Evolutionary conservation across 1,284 basidiomycete species (phyloP), one percentile per base, ranked within the genome.

Genomic region (Fomitopsis schrenkii): DNA sequence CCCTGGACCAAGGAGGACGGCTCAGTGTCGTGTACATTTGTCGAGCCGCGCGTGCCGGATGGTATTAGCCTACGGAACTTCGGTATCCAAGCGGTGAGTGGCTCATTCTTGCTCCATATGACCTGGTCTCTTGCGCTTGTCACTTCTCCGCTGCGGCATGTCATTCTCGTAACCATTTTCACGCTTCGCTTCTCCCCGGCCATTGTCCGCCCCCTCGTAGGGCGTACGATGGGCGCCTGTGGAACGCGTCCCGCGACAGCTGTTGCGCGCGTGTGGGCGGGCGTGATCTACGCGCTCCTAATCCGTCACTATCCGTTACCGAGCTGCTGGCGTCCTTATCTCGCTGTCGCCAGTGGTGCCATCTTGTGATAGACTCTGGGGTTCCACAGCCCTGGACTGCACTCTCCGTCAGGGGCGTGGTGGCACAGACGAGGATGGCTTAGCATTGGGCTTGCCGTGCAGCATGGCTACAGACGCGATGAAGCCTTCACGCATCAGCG

Each of bases 41-140:
- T 86, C 45, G 84, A 87, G 35, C 80, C 83, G 15, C 79, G 79
- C 58, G 85, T 91, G 57, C 89, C 91, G 5, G 84, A 88, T 64
- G 88, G 90, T 15, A 90, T 91, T 62, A 88, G 85, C 64, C 75
- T 91, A 67, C 77, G 91, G 66, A 93, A 93, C 76, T 93, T 93
- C 74, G 91, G 90, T 52, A 91, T 91, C 65, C 91, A 93, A 72
- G 83, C 90, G 68, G 90, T 91, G 72, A 79, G 90, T 57, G 54
- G 63, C 14, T 59, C 40, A 64, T 67, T 60, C 38, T 58, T 61
- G 45, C 54, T 60, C 59, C 66, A 46, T 28, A 50, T 33, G 64
- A 61, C 61, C 66, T 50, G 61, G 59, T 41, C 10, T 10, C 26
- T 38, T 30, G 45, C 7, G 19, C 22, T 26, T 38, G 45, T 33